These are phyloP conservation scores for Wickerhamomyces queroliae DNA, from an alignment of 805 yeast species.

Conservation along the genomic window DNA sequence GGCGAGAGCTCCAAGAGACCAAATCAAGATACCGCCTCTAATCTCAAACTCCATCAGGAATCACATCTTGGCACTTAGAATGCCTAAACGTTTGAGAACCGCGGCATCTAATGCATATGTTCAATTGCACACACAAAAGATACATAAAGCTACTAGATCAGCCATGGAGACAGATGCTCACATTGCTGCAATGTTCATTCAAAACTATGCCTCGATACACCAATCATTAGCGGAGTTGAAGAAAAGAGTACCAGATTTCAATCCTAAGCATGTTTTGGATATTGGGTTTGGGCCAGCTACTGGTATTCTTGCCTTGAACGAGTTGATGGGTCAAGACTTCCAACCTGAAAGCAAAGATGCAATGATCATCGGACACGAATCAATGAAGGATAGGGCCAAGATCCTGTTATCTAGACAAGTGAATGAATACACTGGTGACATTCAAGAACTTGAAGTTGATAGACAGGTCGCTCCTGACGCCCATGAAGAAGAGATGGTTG, in stretches of 20 bases:
- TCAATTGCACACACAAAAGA: conserved; percentile 42
- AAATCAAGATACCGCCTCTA: conserved; percentile 47
- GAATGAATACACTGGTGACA: conserved; percentile 35
- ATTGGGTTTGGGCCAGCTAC: conserved; percentile 90
- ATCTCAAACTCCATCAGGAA: conserved; percentile 57
- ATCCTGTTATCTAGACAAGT: conserved; percentile 65
- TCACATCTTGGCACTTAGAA: conserved; percentile 51
- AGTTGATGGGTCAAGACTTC: conserved; percentile 64
- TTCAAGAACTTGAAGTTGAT: conserved; percentile 14
- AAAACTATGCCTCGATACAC: conserved; percentile 66
- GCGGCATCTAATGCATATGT: conserved; percentile 54
- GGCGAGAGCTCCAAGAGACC: conserved; percentile 47
- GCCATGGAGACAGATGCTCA: conserved; percentile 68
- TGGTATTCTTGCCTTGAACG: conserved; percentile 85
- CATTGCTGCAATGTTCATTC: conserved; percentile 74
- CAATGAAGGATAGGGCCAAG: conserved; percentile 80
- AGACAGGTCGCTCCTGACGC: conserved; percentile 9
- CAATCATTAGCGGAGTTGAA: conserved; percentile 65
- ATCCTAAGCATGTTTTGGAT: conserved; percentile 66
- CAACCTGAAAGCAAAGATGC: conserved; percentile 62
- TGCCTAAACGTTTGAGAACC: conserved; percentile 60
- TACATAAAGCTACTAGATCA: conserved; percentile 42
- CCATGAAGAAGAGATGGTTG: background rate
- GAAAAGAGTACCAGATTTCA: conserved; percentile 50
- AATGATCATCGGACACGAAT: conserved; percentile 61